phyloP scores from a whole-genome alignment of 2,329 filamentous ascomycete species.

The Lachnellula arida region DNA sequence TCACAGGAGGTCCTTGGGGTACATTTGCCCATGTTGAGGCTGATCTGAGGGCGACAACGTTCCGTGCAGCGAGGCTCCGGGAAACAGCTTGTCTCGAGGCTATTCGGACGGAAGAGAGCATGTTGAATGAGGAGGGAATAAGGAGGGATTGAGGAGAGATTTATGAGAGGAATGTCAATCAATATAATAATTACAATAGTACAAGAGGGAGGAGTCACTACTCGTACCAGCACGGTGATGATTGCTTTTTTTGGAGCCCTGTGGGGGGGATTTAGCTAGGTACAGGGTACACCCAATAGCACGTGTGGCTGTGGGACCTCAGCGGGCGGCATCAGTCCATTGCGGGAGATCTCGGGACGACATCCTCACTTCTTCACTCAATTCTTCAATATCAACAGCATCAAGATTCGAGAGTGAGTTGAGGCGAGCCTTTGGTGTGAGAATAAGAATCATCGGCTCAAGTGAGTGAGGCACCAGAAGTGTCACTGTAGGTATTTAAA shows the following conservation, averaged over 20 bases:
- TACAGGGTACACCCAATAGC: neutral
- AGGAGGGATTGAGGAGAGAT: neutral
- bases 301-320: neutral
- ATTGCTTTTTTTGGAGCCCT: neutral
- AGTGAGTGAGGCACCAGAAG: too few species aligned
- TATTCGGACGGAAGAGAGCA: conserved; percentile 53
- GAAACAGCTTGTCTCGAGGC: conserved; percentile 44
- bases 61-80: conserved; percentile 22
- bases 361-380: too few species aligned
- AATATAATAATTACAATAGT: neutral
- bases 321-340: neutral
- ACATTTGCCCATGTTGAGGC: conserved; percentile 84
- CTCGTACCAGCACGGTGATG: too few species aligned
- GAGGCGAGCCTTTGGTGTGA: too few species aligned
- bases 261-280: neutral
- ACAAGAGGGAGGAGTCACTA: neutral
- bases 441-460: too few species aligned
- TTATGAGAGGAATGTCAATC: neutral
- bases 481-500: too few species aligned
- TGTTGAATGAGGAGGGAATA: conserved; percentile 32
- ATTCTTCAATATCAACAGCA: too few species aligned
- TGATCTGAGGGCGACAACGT: conserved; percentile 24
- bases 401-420: too few species aligned
- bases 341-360: too few species aligned
- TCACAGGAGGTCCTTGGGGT: conserved; percentile 88